These are phyloP conservation scores for Candida insectalens DNA, from an alignment of 805 yeast species.

Conservation along the genomic window DNA sequence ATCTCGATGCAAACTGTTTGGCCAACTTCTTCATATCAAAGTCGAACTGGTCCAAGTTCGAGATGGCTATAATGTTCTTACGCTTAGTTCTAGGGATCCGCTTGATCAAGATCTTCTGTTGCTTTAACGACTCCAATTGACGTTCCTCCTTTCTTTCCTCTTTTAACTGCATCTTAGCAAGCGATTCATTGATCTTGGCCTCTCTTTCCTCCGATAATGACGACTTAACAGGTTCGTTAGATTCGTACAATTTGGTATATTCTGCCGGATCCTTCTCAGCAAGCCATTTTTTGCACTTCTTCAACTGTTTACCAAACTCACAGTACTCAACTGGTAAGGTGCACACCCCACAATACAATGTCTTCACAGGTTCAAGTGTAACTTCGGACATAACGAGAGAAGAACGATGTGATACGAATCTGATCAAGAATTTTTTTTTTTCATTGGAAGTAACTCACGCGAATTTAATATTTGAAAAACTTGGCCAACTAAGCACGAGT, in stretches of 20 bases:
- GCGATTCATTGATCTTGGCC: conserved; percentile 70
- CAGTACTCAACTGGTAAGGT: conserved; percentile 86
- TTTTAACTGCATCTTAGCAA: conserved; percentile 76
- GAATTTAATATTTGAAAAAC: no score
- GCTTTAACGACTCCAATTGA: conserved; percentile 65
- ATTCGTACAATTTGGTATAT: conserved; percentile 50
- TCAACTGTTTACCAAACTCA: conserved; percentile 77
- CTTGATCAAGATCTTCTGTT: conserved; percentile 76
- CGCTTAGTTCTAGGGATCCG: conserved; percentile 85
- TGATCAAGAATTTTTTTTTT: no score
- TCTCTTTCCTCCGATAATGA: conserved; percentile 68
- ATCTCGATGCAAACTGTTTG: conserved; percentile 85
- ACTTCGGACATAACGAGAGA: no score
- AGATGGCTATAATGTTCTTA: conserved; percentile 76
- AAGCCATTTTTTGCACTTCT: conserved; percentile 81
- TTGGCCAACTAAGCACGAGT: no score
- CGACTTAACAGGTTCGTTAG: conserved; percentile 38
- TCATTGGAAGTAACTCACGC: no score
- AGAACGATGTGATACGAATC: no score
- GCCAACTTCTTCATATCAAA: conserved; percentile 85
- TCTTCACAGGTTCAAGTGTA: conserved; percentile 18
- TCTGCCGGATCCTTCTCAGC: conserved; percentile 46
- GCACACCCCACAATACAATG: conserved; percentile 71
- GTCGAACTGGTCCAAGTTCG: conserved; percentile 77
- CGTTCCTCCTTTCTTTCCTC: conserved; percentile 81